Base-by-base conservation (phyloP, 495 filamentous ascomycete genomes). In the Aspergillus sparsus region DNA sequence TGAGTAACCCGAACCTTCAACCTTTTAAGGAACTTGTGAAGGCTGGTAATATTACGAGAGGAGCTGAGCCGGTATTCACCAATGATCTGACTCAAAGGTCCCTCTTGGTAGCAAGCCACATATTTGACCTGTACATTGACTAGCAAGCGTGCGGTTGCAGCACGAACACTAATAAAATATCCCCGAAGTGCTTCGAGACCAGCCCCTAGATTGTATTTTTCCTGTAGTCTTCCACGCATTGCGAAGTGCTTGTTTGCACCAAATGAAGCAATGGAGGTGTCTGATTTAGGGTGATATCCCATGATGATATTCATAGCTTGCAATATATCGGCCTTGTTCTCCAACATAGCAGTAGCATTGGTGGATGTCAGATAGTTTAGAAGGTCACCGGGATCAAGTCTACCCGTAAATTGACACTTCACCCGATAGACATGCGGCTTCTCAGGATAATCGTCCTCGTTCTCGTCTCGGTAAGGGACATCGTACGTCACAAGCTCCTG, bases 161-260 rank as follows among this genome's bases (percentile, higher is more conserved):
- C 76, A 21, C 88, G 85, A 13, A 86, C 82, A 70, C 86, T 89
- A 53, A 85, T 77, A 60, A 88, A 89, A 63, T 82, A 90, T 0
- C 89, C 88, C 51, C 88, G 82, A 0, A 87, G 69, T 4, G 82
- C 80, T 1, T 80, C 68, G 0, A 85, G 69, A 7, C 80, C 80
- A 10, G 67, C 68, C 8, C 67, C 68, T 0, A 81, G 69, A 35
- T 67, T 62, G 32, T 60, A 68, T 7, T 57, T 69, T 42, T 81
- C 78, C 3, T 64, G 58, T 0, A 62, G 46, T 5, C 36, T 60
- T 12, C 55, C 49, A 7, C 62, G 49, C 10, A 78, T 62, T 36
- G 71, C 69, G 57, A 67, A 79, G 36, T 78, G 77, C 51, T 69
- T 79, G 60, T 82, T 79, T 1, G 68, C 66, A 12, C 74, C 72